These are phyloP conservation scores for Leptomonas pyrrhocoris DNA, from an alignment of 208 protist species.

Conservation along the genomic window DNA sequence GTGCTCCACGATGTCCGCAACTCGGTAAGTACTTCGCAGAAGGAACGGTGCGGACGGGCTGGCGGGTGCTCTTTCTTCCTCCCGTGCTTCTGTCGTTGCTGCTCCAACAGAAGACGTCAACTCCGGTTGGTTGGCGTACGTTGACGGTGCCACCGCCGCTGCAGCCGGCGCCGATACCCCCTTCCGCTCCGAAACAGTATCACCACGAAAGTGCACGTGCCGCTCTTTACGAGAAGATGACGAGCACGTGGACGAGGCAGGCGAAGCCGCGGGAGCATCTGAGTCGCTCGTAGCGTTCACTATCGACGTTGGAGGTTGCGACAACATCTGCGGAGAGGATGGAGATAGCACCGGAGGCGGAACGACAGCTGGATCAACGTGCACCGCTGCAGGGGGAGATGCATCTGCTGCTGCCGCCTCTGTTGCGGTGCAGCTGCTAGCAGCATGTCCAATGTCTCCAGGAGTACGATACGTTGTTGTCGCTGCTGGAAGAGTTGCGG, in stretches of 20 bases:
- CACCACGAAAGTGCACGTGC: constrained; percentile 40
- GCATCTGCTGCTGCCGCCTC: neutral
- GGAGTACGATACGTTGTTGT: constrained; percentile 27
- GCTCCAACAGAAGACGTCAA: neutral
- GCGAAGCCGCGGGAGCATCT: neutral
- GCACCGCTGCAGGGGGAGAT: too few relatives aligned
- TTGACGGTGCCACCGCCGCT: too few relatives aligned
- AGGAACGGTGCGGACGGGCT: neutral
- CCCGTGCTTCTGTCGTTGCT: neutral
- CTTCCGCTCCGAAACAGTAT: neutral
- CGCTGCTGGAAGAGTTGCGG: neutral
- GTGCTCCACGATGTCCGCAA: constrained; percentile 70
- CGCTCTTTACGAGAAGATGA: constrained; percentile 16
- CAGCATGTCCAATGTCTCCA: constrained; percentile 41
- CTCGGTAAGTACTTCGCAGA: constrained; percentile 28
- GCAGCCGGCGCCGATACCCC: neutral
- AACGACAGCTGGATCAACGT: neutral
- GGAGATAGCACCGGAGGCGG: neutral
- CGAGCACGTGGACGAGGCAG: constrained; percentile 1
- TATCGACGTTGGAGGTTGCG: neutral
- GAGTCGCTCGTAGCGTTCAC: neutral
- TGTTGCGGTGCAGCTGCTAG: neutral
- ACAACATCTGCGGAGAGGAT: neutral
- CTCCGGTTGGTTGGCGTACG: neutral
- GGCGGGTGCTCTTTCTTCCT: neutral